Percentiles rank a stretch among this genome's conserved stretches.
phyloP scores from a whole-genome alignment of 176 grass and related monocot genomes.

The Alloteropsis semialata region DNA sequence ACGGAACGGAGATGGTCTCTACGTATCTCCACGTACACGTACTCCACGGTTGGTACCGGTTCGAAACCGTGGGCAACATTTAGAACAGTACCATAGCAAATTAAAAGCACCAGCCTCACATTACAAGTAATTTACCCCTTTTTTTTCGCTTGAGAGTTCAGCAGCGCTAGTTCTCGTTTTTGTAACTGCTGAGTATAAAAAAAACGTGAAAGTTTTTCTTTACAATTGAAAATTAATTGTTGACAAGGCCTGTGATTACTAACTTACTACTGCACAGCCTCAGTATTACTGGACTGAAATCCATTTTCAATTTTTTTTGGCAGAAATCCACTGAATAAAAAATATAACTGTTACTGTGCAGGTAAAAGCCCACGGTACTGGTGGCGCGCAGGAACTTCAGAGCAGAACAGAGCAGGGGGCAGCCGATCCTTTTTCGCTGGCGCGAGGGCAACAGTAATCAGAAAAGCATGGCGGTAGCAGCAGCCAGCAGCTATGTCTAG shows the following conservation, averaged over 20 bases:
- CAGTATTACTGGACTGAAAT: neutral
- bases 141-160: neutral
- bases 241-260: neutral
- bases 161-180: neutral
- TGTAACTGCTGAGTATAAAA: neutral
- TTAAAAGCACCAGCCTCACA: neutral
- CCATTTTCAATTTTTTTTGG: no score
- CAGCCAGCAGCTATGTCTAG: neutral
- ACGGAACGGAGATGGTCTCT: neutral
- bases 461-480: neutral
- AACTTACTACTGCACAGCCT: no score
- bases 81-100: neutral
- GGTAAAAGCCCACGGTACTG: neutral
- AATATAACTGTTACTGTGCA: neutral
- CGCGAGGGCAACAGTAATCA: neutral
- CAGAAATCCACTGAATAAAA: neutral
- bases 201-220: no score
- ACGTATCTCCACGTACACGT: no score
- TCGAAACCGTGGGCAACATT: constrained; percentile 15
- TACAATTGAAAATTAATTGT: neutral
- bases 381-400: neutral
- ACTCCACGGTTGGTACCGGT: neutral
- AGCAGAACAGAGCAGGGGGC: neutral
- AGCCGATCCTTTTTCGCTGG: neutral
- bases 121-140: neutral